These are phyloP conservation scores for Solanum megistacrolobum DNA, from an alignment of 257 asterid genomes.

Conservation along the genomic window DNA sequence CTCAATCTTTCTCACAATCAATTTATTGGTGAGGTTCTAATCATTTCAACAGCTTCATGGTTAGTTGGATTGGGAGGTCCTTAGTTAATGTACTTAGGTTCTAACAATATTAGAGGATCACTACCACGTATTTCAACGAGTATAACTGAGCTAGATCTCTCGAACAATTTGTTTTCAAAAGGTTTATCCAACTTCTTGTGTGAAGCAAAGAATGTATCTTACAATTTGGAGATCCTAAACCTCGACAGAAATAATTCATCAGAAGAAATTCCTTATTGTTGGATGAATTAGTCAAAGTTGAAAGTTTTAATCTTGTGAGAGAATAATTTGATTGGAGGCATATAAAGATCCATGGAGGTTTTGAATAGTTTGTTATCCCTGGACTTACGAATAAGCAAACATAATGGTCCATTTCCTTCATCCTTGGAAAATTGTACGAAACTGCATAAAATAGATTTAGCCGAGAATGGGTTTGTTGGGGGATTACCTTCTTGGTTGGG, in stretches of 20 bases:
- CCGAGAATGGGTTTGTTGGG: slow-evolving; percentile 13
- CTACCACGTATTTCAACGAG: not conserved
- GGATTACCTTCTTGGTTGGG: slow-evolving; percentile 22
- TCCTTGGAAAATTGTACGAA: not conserved
- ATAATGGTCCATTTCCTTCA: slow-evolving; percentile 8
- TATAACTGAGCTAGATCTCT: slow-evolving; percentile 4
- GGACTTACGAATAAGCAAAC: not conserved
- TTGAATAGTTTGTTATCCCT: not conserved
- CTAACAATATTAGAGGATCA: too few species aligned
- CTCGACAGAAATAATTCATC: slow-evolving; percentile 7
- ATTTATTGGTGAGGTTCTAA: not conserved
- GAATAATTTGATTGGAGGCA: slow-evolving; percentile 14
- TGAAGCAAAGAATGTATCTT: not conserved
- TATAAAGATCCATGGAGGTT: slow-evolving; percentile 14
- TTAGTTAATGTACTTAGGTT: not conserved
- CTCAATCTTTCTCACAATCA: not conserved
- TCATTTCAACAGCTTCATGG: not conserved
- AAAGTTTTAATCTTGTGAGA: not conserved
- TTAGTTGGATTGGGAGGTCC: not conserved
- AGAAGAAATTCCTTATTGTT: slow-evolving; percentile 22
- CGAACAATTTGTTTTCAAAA: slow-evolving; percentile 7
- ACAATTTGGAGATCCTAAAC: not conserved
- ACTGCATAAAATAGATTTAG: slow-evolving; percentile 5
- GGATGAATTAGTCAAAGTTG: not conserved
- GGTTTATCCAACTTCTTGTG: slow-evolving; percentile 9